Evolutionary conservation across 2,329 filamentous ascomycete genomes (phyloP).

Genomic region (Dendryphion nanum): DNA sequence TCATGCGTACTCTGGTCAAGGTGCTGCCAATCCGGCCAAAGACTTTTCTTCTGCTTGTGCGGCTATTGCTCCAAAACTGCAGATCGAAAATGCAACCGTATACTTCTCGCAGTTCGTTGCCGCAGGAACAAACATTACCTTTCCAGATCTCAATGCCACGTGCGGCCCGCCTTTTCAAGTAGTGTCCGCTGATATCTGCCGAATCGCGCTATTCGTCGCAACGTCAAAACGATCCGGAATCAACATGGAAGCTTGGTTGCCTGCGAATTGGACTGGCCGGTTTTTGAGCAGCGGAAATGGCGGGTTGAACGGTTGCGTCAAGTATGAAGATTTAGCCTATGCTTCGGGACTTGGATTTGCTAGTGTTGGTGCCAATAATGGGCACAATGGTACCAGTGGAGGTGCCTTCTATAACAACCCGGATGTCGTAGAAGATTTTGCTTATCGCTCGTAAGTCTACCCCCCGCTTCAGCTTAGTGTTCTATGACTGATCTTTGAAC

Average conservation of each 20-base stretch:
- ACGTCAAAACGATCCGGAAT: conserved; percentile 42
- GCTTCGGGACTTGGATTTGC: conserved; percentile 35
- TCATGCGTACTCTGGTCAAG: too few species aligned
- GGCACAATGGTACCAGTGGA: conserved; percentile 43
- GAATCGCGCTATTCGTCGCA: conserved; percentile 40
- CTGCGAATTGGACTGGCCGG: conserved; percentile 37
- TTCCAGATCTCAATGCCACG: conserved; percentile 40
- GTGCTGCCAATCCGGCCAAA: too few species aligned
- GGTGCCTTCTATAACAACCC: conserved; percentile 44
- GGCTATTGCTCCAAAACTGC: conserved; percentile 28
- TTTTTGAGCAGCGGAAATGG: conserved; percentile 39
- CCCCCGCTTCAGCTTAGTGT: neutral
- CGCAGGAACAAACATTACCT: conserved; percentile 40
- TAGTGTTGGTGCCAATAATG: conserved; percentile 38
- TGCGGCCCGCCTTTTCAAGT: conserved; percentile 25
- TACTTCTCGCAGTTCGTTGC: conserved; percentile 39
- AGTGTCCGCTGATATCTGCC: conserved; percentile 40
- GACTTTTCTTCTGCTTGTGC: conserved; percentile 23
- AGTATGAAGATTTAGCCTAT: conserved; percentile 37
- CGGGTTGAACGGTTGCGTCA: conserved; percentile 34
- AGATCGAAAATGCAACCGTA: conserved; percentile 35
- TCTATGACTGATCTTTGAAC: neutral
- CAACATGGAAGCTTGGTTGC: conserved; percentile 47
- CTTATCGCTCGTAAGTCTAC: conserved; percentile 37
- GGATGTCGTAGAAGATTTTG: conserved; percentile 48